Percentiles rank a stretch among this genome's conserved stretches.
These are phyloP conservation scores for Cryphonectria nitschkei DNA, from an alignment of 2,329 filamentous ascomycete species.

Conservation along the genomic window DNA sequence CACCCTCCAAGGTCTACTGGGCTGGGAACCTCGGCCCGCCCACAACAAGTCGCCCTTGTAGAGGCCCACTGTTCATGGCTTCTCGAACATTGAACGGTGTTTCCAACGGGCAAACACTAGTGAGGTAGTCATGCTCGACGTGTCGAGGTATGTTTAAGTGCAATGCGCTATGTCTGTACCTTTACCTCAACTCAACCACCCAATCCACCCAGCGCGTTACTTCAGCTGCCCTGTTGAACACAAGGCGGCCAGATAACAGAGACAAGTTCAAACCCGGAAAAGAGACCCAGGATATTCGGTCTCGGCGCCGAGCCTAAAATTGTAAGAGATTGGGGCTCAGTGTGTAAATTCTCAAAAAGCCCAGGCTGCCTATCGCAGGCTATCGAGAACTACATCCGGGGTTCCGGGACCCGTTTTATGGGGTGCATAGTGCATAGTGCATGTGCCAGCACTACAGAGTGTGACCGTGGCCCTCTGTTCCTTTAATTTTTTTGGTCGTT, in stretches of 20 bases:
- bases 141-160: background rate
- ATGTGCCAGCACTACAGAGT: constrained; percentile 8
- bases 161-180: background rate
- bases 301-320: background rate
- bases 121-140: background rate
- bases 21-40: background rate
- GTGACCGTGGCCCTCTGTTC: constrained; percentile 15
- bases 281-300: background rate
- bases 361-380: background rate
- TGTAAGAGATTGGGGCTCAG: background rate
- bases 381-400: background rate
- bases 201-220: background rate
- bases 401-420: constrained; percentile 4
- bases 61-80: background rate
- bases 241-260: no score
- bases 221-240: background rate
- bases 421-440: constrained; percentile 2
- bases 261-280: no score
- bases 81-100: background rate
- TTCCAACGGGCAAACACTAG: background rate
- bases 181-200: background rate
- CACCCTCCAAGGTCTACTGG: background rate
- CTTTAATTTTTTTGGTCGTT: background rate
- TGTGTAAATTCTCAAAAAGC: background rate
- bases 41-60: background rate